These are phyloP conservation scores for Colletotrichum neosansevieriae DNA, from an alignment of 2,329 filamentous ascomycete genomes.

Conservation along the genomic window DNA sequence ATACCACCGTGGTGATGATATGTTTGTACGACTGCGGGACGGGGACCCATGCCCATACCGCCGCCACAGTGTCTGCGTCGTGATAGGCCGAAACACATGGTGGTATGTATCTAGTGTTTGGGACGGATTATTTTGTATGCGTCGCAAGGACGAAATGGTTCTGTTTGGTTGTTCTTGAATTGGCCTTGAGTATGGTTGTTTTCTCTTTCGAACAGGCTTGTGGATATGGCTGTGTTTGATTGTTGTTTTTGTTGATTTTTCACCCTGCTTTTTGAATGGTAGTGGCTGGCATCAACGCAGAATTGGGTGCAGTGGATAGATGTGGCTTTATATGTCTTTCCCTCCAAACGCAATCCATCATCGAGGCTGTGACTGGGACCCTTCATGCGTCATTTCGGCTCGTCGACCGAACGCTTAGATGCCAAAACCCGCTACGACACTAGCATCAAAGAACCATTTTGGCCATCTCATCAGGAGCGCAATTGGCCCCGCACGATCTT, in stretches of 20 bases:
- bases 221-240: no score
- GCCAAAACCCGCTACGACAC: conserved; percentile 20
- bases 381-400: conserved; percentile 35
- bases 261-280: background rate
- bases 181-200: background rate
- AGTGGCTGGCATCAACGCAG: no score
- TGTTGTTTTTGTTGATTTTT: background rate
- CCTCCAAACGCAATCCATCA: background rate
- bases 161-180: fast-evolving
- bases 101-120: background rate
- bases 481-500: conserved; percentile 27
- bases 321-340: conserved; percentile 1
- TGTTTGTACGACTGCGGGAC: conserved; percentile 24
- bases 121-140: background rate
- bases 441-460: conserved; percentile 14
- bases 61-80: conserved; percentile 27
- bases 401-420: conserved; percentile 25
- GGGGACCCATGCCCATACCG: conserved; percentile 21
- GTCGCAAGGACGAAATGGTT: background rate
- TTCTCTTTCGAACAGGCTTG: background rate
- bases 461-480: conserved; percentile 30
- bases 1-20: conserved; percentile 34
- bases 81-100: conserved; percentile 33
- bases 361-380: conserved; percentile 15
- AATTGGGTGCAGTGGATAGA: background rate